These are phyloP conservation scores for Microsporum audouinii DNA, from an alignment of 2,329 filamentous ascomycete genomes.

Conservation along the genomic window DNA sequence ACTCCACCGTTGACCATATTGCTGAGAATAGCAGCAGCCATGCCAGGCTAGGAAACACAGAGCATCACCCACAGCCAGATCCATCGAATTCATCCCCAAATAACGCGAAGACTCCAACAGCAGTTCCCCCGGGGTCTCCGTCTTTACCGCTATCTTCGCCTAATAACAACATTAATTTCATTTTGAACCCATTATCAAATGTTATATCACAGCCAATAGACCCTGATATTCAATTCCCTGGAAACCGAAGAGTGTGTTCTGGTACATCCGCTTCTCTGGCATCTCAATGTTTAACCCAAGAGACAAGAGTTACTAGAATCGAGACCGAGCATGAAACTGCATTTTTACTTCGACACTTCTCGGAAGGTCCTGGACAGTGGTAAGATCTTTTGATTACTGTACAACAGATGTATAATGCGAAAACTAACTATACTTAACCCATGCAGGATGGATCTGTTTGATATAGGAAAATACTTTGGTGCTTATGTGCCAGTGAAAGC, in stretches of 20 bases:
- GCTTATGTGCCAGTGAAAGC: slow-evolving; percentile 50
- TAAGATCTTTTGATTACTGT: slow-evolving; percentile 18
- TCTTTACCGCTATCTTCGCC: slow-evolving; percentile 34
- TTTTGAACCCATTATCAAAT: slow-evolving; percentile 37
- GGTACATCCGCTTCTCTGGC: not conserved
- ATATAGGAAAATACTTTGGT: slow-evolving; percentile 47
- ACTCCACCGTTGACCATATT: slow-evolving; percentile 12
- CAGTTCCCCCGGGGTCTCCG: slow-evolving; percentile 29
- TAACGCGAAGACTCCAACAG: slow-evolving; percentile 24
- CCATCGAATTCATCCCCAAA: slow-evolving; percentile 24
- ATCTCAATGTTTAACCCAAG: not conserved
- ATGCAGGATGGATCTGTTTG: slow-evolving; percentile 36
- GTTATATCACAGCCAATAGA: not conserved
- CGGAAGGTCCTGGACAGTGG: slow-evolving; percentile 50
- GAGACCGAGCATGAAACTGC: slow-evolving; percentile 46
- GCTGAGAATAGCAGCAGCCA: slow-evolving; percentile 19
- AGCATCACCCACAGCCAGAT: slow-evolving; percentile 16
- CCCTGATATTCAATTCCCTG: not conserved
- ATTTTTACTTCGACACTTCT: slow-evolving; percentile 50
- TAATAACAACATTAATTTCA: slow-evolving; percentile 44
- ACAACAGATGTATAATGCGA: not conserved
- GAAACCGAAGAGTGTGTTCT: not conserved
- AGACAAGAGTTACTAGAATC: slow-evolving; percentile 11
- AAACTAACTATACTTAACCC: not conserved
- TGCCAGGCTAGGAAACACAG: slow-evolving; percentile 15